These are phyloP conservation scores for Psophocarpus tetragonolobus DNA, from an alignment of 306 rosid species.

Conservation along the genomic window DNA sequence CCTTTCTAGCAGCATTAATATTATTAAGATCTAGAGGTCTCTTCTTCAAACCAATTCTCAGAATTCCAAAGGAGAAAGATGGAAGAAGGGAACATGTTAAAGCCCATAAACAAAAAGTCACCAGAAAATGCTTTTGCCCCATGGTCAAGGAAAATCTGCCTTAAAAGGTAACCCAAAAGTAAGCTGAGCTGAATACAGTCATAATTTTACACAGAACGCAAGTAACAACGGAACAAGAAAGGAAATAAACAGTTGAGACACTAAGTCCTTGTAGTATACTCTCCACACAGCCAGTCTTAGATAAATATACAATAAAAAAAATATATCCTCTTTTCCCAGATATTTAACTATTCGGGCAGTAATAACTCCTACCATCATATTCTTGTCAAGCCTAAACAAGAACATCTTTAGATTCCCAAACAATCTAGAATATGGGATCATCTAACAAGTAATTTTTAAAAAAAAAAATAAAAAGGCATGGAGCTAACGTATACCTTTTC, in stretches of 20 bases:
- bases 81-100: conserved; percentile 60
- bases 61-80: conserved; percentile 59
- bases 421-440: not conserved
- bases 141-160: conserved; percentile 43
- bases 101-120: conserved; percentile 63
- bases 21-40: conserved; percentile 58
- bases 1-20: conserved; percentile 53
- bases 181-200: conserved; percentile 17
- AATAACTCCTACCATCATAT: not conserved
- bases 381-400: not conserved
- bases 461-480: not conserved
- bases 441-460: not conserved
- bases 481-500: not conserved
- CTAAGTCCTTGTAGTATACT: not conserved
- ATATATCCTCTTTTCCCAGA: not conserved
- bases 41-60: conserved; percentile 69
- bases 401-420: not conserved
- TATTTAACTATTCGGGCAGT: not conserved
- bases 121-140: conserved; percentile 54
- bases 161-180: conserved; percentile 5
- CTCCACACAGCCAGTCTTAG: not conserved
- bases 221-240: not conserved
- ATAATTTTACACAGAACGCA: conserved; percentile 20
- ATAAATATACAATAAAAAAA: not conserved
- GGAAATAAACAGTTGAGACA: conserved; percentile 1